phyloP scores from a whole-genome alignment of 306 rosid genomes.

The Lablab purpureus region DNA sequence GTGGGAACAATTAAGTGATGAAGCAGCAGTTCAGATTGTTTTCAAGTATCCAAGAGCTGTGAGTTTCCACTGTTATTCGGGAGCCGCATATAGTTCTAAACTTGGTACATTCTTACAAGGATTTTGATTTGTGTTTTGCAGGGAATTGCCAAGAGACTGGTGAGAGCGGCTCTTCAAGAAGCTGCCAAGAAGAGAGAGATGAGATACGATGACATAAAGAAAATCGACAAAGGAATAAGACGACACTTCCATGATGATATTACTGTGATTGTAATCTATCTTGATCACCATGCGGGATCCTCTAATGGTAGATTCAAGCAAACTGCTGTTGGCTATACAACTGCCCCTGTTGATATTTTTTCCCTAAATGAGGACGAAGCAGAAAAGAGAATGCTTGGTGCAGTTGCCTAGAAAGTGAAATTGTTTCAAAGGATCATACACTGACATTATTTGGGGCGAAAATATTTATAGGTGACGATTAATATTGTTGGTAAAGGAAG shows the following conservation, averaged over 20 bases:
- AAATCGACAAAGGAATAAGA: slow-evolving; percentile 80
- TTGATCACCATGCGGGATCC: slow-evolving; percentile 69
- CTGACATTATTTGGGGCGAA: slow-evolving; percentile 38
- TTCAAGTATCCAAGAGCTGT: slow-evolving; percentile 89
- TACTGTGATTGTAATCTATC: slow-evolving; percentile 84
- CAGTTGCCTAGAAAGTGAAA: slow-evolving; percentile 49
- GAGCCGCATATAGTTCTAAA: background rate
- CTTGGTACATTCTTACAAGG: slow-evolving; percentile 5
- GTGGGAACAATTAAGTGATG: slow-evolving; percentile 96
- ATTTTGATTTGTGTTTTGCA: slow-evolving; percentile 49
- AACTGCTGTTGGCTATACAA: slow-evolving; percentile 60
- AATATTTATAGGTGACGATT: slow-evolving; percentile 24
- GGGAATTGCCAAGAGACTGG: slow-evolving; percentile 97
- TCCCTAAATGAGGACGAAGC: slow-evolving; percentile 62
- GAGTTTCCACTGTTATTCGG: slow-evolving; percentile 52
- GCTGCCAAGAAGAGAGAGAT: slow-evolving; percentile 95
- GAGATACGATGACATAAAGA: slow-evolving; percentile 88
- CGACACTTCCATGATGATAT: slow-evolving; percentile 95
- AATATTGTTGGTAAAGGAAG: slow-evolving; percentile 42
- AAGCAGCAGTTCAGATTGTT: slow-evolving; percentile 87
- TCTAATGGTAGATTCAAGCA: slow-evolving; percentile 54
- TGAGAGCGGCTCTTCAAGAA: slow-evolving; percentile 79
- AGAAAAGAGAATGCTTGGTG: slow-evolving; percentile 51
- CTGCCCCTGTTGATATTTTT: slow-evolving; percentile 87
- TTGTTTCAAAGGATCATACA: slow-evolving; percentile 35